Base-by-base conservation (phyloP, 2,329 filamentous ascomycete species). In the Colletotrichum liriopes region DNA sequence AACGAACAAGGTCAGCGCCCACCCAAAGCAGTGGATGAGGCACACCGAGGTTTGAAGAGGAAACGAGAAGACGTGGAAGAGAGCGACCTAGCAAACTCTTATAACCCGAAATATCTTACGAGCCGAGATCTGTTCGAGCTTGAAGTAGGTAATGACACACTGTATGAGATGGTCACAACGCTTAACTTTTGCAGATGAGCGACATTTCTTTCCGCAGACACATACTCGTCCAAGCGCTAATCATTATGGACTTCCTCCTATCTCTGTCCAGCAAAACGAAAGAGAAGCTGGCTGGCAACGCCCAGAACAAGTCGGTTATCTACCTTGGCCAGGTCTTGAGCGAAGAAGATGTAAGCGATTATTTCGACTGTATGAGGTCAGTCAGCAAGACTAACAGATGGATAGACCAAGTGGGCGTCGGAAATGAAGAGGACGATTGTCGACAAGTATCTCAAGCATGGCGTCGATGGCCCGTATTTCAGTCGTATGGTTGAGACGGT, bases 81-180 rank as follows among this genome's bases (percentile, higher is more conserved):
- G 12, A 67, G 69, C 49, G 91, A 92, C 73, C 84, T 92, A 62
- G 87, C 91, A 32, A 93, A 91, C 78, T 92, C 90, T 32, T 98
- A 98, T 84, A 99, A 99, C 78, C 96, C 97, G 1, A 99, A 98
- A 80, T 99, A 99, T 80, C 88, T 99, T 23, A 99, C 96, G n/a
- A 98, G 95, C 81, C 90, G 93, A 75, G 97, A 99, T 80, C 86
- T 99, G 1, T 99, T 99, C 81, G 94, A 97, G 77, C 89, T 99
- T 56, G 96, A 99, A 88, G 93, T 64, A 55, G 20, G 61, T 14
- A 94, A 86, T 72, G 84, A 29, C 23, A 41, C n/a, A 39, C 37
- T 37, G 18, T 39, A 26, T 12, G 5, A 16, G 18, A 37, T 41
- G 5, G n/a, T n/a, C 14, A 26, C 37, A 14, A 8, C 16, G 37